Evolutionary conservation across 2,329 filamentous ascomycete genomes (phyloP), one percentile per base, ranked within the genome.

Genomic region (Talaromyces sp.): DNA sequence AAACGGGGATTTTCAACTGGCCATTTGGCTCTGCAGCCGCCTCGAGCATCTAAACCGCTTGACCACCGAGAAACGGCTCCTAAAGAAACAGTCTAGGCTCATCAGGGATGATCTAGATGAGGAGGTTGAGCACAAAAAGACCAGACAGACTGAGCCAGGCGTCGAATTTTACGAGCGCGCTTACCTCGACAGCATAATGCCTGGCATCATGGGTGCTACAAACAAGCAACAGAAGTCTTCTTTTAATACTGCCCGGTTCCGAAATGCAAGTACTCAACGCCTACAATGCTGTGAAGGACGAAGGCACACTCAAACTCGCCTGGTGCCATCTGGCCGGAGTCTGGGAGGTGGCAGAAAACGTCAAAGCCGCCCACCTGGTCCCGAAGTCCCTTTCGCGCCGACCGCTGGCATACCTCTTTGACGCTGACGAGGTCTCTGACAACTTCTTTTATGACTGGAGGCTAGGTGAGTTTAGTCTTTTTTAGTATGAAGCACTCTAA

Each of bases 81-180:
- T 56, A 31, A 41, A 35, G 6, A 56, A 24, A 51, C 55, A 58
- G 27, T 35, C 31, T 9, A 50, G 21, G 21, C 13, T 57, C 13
- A 50, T 32, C 55, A 17, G 43, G 9, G 32, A 38, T 38, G 32
- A 38, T 38, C 32, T 38, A 3, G 35, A n/a, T 7, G 55, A 58
- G 35, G 38, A 29, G 1, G 21, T 29, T 24, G 19, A 27, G 4
- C 24, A n/a, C 41, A 21, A 35, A 13, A n/a, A n/a, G n/a, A 8
- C 55, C 10, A 27, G 27, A 21, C 38, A 32, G 51, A 31, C 46
- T 17, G 43, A 50, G 3, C 56, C 56, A 3, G 56, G 26, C 17
- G n/a, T 51, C 4, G 56, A 58, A 5, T 58, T 58, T 27, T 58
- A 32, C 26, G 56, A 58, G 26, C 43, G 56, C 17, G 56, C 43